Conservation (phyloP, 108 stramenopile genomes). For the Seminavis robusta region DNA sequence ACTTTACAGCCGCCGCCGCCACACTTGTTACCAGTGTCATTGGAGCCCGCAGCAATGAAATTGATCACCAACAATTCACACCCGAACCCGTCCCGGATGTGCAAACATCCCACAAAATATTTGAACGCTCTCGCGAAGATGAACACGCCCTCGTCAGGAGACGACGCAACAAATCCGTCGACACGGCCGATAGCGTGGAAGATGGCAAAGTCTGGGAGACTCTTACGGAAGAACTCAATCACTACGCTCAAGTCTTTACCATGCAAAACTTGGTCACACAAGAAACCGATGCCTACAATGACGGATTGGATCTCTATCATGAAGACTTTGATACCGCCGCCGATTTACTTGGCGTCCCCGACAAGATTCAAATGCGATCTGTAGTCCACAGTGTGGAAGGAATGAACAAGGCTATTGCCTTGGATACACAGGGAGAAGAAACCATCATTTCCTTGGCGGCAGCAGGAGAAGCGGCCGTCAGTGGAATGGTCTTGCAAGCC, state of each 20-base stretch:
- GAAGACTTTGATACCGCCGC: constrained; percentile 35
- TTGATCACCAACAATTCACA: constrained; percentile 16
- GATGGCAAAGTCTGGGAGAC: constrained; percentile 41
- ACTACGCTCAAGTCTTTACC: constrained; percentile 55
- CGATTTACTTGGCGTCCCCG: constrained; percentile 33
- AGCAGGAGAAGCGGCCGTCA: constrained; percentile 72
- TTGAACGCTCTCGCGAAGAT: constrained; percentile 56
- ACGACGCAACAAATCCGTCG: constrained; percentile 5
- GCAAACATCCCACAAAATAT: constrained; percentile 39
- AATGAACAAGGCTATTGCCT: constrained; percentile 26
- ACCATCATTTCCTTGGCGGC: constrained; percentile 47
- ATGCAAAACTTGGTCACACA: constrained; percentile 57
- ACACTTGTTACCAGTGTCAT: constrained; percentile 71
- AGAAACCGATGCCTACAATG: constrained; percentile 66
- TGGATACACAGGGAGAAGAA: constrained; percentile 6
- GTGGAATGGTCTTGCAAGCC: constrained; percentile 58
- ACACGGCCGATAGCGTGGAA: neutral
- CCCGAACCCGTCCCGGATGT: constrained; percentile 40
- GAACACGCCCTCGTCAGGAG: constrained; percentile 49
- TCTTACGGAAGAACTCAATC: constrained; percentile 45
- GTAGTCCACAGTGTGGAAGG: constrained; percentile 62
- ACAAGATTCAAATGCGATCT: constrained; percentile 24
- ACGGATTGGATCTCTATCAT: constrained; percentile 39
- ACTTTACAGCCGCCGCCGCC: constrained; percentile 76
- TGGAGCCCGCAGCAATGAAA: constrained; percentile 44